These are phyloP conservation scores for Penicillium malachiteum DNA, from an alignment of 495 filamentous ascomycete species.

Conservation along the genomic window DNA sequence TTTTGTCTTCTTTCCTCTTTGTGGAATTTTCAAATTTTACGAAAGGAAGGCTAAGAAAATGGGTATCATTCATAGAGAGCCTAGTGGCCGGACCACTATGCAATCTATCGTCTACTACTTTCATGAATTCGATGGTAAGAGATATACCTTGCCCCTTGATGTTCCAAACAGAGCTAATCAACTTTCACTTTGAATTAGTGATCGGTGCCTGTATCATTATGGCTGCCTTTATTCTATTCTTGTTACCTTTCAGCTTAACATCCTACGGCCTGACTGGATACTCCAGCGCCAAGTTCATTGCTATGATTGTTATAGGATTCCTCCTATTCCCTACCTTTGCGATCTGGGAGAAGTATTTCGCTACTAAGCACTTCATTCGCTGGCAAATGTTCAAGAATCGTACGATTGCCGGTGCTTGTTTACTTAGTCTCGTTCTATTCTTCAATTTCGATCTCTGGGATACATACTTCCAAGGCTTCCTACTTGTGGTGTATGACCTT, in stretches of 20 bases:
- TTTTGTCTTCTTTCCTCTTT: slow-evolving; percentile 53
- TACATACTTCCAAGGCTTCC: slow-evolving; percentile 63
- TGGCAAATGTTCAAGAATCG: slow-evolving; percentile 61
- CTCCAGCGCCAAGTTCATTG: slow-evolving; percentile 52
- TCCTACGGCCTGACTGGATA: slow-evolving; percentile 47
- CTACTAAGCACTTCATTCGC: slow-evolving; percentile 58
- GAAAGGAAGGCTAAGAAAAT: slow-evolving; percentile 55
- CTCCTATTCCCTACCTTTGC: slow-evolving; percentile 56
- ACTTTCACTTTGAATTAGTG: slow-evolving; percentile 18
- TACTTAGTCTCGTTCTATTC: slow-evolving; percentile 54
- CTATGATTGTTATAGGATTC: slow-evolving; percentile 57
- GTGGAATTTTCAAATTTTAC: slow-evolving; percentile 55
- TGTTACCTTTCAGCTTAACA: slow-evolving; percentile 61
- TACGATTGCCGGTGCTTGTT: slow-evolving; percentile 63
- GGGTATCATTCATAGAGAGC: slow-evolving; percentile 34
- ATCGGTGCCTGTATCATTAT: slow-evolving; percentile 57
- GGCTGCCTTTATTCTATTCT: slow-evolving; percentile 58
- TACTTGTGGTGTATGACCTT: slow-evolving; percentile 69
- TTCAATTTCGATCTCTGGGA: slow-evolving; percentile 70
- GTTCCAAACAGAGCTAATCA: slow-evolving; percentile 1
- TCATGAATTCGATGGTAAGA: slow-evolving; percentile 59
- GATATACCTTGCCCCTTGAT: background rate
- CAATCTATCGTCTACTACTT: slow-evolving; percentile 54
- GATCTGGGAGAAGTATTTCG: slow-evolving; percentile 56
- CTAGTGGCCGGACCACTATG: slow-evolving; percentile 45